Base-by-base conservation (phyloP, 2,329 filamentous ascomycete genomes). In the Cyphellophora europaea region DNA sequence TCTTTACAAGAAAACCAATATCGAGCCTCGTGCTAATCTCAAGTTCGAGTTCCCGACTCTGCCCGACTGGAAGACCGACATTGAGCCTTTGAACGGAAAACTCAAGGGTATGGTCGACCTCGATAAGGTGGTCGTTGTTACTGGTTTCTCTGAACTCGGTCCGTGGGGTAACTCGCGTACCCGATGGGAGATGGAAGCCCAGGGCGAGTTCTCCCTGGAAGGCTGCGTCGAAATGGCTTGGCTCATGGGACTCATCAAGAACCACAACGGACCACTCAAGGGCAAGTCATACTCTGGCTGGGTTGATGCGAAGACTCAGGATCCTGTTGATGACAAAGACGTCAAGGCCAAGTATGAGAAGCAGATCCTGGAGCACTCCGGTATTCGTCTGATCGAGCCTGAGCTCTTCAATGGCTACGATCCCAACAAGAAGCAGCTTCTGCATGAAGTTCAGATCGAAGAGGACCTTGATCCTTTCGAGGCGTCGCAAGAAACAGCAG, bases 221-320 rank as follows among this genome's bases (percentile, higher is more conserved):
- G 91, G 91, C 18, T 96, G 91, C 53, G 82, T 98, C 41, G 91
- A 98, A 64, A 98, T 98, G 91, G 88, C 91, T 19, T 98, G 91
- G 91, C 86, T 98, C 61, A 98, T 96, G 89, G 91, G 91, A 55
- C 77, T 96, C 41, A 96, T 98, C 69, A 95, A 89, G 72, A 93
- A 98, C 62, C 85, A 94, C 69, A 96, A 96, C 51, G 91, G 91
- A 12, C 79, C 81, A 19, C 77, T 98, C 58, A 98, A 98, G 69
- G 91, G 91, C 58, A 82, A 93, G 67, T 82, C 82, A 46, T 96
- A 98, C 66, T 86, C 89, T 48, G 91, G 91, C 50, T 98, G 69
- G 87, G 85, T 98, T 40, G 91, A 98, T 54, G 72, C 78, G 57
- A 96, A 96, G 74, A 80, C 85, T 35, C 85, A 85, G 28, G 89